Conservation (phyloP, 768 basidiomycete genomes). For the Tubosaeta sp. region DNA sequence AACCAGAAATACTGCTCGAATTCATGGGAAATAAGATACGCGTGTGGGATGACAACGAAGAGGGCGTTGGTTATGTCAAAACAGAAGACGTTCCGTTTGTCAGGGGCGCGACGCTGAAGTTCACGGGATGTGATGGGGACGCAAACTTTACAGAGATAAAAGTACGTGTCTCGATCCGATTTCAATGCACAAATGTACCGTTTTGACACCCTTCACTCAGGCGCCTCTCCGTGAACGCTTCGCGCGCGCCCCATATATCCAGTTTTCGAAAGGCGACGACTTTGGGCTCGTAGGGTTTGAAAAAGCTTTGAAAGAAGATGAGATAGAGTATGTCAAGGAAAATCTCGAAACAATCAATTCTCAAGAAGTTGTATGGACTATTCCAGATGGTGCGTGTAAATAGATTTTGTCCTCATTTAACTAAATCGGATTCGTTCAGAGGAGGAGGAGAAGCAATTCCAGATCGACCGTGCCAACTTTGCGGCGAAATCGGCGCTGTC, state of each 20-base stretch:
- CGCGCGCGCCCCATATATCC: conserved; percentile 43
- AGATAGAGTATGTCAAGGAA: conserved; percentile 65
- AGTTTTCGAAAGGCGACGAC: conserved; percentile 43
- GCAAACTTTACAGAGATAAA: conserved; percentile 65
- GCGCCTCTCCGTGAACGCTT: conserved; percentile 47
- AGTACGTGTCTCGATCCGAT: conserved; percentile 18
- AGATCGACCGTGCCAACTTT: conserved; percentile 67
- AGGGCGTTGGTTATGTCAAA: conserved; percentile 42
- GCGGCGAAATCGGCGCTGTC: conserved; percentile 50
- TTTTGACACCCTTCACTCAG: conserved; percentile 21
- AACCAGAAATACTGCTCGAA: conserved; percentile 49
- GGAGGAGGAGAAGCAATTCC: conserved; percentile 68
- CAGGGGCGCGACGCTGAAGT: conserved; percentile 44
- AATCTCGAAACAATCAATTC: conserved; percentile 61
- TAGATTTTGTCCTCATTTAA: not conserved
- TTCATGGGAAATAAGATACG: conserved; percentile 69
- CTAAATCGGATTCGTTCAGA: conserved; percentile 38
- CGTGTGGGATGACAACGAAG: conserved; percentile 50
- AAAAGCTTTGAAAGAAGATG: conserved; percentile 66
- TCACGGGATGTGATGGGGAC: conserved; percentile 48
- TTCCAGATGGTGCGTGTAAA: conserved; percentile 50
- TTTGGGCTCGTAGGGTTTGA: conserved; percentile 52
- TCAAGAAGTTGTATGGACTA: conserved; percentile 59
- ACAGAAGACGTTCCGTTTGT: conserved; percentile 41
- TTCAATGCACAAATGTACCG: too few relatives aligned